These are phyloP conservation scores for Pythium rishiriense DNA, from an alignment of 352 stramenopile genomes.

Conservation along the genomic window DNA sequence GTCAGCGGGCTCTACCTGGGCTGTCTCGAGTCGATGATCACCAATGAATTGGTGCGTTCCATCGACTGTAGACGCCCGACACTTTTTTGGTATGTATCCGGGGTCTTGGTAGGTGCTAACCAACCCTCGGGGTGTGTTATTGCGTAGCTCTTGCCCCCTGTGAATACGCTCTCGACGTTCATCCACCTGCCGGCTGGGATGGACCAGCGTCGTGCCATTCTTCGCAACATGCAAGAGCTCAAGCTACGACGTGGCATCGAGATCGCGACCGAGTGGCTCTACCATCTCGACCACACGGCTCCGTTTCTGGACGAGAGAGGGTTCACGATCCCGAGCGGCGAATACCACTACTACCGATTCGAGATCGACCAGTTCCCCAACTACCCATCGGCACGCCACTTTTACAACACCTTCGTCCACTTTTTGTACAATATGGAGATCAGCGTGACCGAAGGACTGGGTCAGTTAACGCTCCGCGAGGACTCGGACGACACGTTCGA, in stretches of 20 bases:
- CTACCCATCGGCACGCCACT: constrained; percentile 28
- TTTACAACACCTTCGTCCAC: constrained; percentile 44
- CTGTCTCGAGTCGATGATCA: too few relatives aligned
- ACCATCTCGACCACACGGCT: constrained; percentile 5
- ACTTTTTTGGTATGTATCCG: too few relatives aligned
- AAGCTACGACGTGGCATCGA: constrained; percentile 8
- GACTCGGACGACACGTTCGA: too few relatives aligned
- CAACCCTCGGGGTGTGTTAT: too few relatives aligned
- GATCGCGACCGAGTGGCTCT: constrained; percentile 6
- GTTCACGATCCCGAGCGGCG: constrained; percentile 6
- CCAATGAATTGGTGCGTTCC: too few relatives aligned
- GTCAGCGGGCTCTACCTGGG: too few relatives aligned
- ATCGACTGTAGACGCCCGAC: too few relatives aligned
- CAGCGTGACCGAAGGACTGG: constrained; percentile 45
- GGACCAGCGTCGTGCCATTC: constrained; percentile 1
- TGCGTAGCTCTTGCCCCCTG: too few relatives aligned
- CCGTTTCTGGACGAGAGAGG: constrained; percentile 5
- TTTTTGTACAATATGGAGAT: constrained; percentile 55
- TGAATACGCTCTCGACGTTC: too few relatives aligned
- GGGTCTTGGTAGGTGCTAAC: too few relatives aligned
- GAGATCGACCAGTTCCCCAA: constrained; percentile 46
- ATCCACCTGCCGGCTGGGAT: constrained; percentile 12
- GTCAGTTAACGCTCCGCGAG: constrained; percentile 37
- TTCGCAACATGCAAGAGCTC: not conserved
- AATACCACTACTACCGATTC: constrained; percentile 18